Evolutionary conservation across 495 filamentous ascomycete species (phyloP).

Genomic region (Hypoxylon fragiforme): DNA sequence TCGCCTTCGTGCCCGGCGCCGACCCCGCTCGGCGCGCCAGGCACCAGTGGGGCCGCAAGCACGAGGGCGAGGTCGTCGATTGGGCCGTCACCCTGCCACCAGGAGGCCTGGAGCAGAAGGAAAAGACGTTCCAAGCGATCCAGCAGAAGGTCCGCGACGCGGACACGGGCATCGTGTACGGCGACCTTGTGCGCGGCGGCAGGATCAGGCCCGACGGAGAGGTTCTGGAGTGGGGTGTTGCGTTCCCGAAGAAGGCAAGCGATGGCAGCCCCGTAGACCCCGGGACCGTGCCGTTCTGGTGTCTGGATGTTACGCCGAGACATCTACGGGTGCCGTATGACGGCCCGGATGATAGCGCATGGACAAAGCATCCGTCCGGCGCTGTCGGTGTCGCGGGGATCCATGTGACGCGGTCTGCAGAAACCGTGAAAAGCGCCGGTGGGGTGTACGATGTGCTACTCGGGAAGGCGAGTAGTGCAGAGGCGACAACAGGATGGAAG

Average conservation of each 20-base stretch:
- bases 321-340: conserved; percentile 47
- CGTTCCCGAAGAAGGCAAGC: conserved; percentile 45
- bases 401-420: conserved; percentile 35
- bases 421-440: conserved; percentile 20
- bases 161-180: conserved; percentile 44
- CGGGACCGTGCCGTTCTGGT: conserved; percentile 56
- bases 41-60: conserved; percentile 56
- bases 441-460: conserved; percentile 37
- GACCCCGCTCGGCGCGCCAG: conserved; percentile 41
- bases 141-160: conserved; percentile 32
- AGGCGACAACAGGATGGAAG: no score
- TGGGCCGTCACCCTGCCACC: conserved; percentile 52
- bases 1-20: conserved; percentile 57
- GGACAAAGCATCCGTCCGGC: conserved; percentile 48
- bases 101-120: conserved; percentile 26
- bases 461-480: conserved; percentile 1
- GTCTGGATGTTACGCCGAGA: conserved; percentile 56
- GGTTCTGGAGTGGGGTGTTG: conserved; percentile 54
- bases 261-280: conserved; percentile 29
- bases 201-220: conserved; percentile 49
- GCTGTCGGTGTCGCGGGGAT: conserved; percentile 50
- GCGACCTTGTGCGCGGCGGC: conserved; percentile 45
- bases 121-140: conserved; percentile 33
- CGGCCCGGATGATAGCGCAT: conserved; percentile 17
- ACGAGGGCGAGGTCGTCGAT: conserved; percentile 53